Percentiles rank a stretch among this genome's conserved stretches.
phyloP scores from a whole-genome alignment of 176 grass and related monocot genomes.

The Cenchrus purpureus region DNA sequence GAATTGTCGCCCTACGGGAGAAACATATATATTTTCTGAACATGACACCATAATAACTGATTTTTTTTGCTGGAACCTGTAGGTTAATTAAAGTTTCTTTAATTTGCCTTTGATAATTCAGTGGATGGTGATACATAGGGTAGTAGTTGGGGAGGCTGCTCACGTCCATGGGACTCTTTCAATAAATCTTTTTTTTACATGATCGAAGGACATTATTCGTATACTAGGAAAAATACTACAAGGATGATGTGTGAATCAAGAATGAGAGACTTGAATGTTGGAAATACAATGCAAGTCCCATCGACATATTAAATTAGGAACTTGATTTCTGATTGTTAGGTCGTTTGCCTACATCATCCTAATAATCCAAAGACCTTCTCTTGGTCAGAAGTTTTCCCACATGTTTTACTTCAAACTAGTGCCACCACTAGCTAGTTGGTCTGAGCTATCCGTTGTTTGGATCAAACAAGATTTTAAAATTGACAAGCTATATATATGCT shows the following conservation, averaged over 20 bases:
- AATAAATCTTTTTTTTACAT: too few relatives aligned
- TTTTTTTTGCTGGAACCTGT: too few relatives aligned
- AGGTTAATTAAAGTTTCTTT: not conserved
- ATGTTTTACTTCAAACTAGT: not conserved
- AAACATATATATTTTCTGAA: not conserved
- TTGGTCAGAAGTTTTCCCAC: not conserved
- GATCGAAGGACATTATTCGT: too few relatives aligned
- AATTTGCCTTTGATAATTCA: not conserved
- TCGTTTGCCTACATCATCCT: not conserved
- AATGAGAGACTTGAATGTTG: not conserved
- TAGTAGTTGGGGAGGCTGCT: conserved; percentile 4
- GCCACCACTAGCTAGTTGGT: too few relatives aligned
- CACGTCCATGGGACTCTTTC: not conserved
- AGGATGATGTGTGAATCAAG: not conserved
- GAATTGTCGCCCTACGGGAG: not conserved
- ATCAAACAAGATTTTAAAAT: not conserved
- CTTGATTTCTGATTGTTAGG: not conserved
- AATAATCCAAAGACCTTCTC: not conserved
- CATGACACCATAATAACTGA: too few relatives aligned
- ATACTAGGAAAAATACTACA: not conserved
- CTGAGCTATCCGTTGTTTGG: not conserved
- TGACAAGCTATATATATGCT: not conserved
- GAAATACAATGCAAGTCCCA: not conserved
- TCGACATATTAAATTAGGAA: not conserved
- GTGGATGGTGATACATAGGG: not conserved